Evolutionary conservation across 2,329 filamentous ascomycete species (phyloP).

Genomic region (Arthroderma sp.): DNA sequence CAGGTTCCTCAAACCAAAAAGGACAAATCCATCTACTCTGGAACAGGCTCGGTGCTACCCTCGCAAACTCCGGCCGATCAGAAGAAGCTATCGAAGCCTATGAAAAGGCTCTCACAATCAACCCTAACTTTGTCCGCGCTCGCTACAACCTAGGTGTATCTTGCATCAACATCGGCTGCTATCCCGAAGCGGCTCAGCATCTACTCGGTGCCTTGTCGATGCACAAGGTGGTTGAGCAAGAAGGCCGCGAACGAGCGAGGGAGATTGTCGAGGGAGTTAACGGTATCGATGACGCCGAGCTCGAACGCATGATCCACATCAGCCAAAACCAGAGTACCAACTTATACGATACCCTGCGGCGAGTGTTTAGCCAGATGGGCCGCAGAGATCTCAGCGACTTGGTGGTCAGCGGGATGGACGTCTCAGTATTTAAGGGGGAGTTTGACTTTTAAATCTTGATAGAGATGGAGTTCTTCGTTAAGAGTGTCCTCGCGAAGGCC

Average conservation of each 20-base stretch:
- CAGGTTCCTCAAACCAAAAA: constrained; percentile 69
- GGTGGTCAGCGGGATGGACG: constrained; percentile 81
- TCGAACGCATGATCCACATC: constrained; percentile 70
- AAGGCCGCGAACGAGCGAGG: constrained; percentile 68
- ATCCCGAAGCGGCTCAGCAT: constrained; percentile 83
- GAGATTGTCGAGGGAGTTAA: constrained; percentile 59
- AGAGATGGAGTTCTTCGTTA: neutral
- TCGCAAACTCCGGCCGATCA: constrained; percentile 83
- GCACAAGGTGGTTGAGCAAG: constrained; percentile 85
- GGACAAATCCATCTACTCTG: constrained; percentile 87
- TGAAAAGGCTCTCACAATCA: constrained; percentile 76
- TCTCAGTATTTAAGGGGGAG: constrained; percentile 75
- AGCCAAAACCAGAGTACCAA: constrained; percentile 91
- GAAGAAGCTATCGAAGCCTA: constrained; percentile 97
- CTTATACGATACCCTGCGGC: constrained; percentile 80
- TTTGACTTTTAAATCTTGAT: constrained; percentile 59
- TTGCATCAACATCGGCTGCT: constrained; percentile 96
- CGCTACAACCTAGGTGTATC: constrained; percentile 93
- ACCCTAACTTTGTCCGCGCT: constrained; percentile 92
- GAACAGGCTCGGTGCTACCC: constrained; percentile 91
- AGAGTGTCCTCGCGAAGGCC: neutral
- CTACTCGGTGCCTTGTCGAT: constrained; percentile 83
- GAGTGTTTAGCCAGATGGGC: constrained; percentile 96
- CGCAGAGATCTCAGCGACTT: constrained; percentile 74
- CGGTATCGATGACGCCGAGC: constrained; percentile 53